Evolutionary conservation across 495 filamentous ascomycete genomes (phyloP).

Genomic region (Penicillium coprophilum): DNA sequence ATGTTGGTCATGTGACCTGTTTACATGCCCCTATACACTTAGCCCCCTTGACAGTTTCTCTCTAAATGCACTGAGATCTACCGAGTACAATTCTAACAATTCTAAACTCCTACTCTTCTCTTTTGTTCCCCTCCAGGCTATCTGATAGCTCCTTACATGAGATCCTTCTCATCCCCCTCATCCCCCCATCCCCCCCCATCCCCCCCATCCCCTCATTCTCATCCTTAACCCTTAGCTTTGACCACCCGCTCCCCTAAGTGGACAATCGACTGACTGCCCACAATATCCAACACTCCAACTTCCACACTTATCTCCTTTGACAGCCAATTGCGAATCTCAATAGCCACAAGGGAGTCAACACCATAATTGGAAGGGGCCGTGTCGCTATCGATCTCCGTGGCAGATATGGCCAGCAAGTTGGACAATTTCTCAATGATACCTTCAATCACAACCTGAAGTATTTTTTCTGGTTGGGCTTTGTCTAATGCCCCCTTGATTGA

Average conservation of each 20-base stretch:
- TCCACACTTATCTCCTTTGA: not conserved
- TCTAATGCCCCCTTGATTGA: not conserved
- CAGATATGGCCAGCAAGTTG: not conserved
- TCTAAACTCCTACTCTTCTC: constrained; percentile 21
- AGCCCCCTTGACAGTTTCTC: too few species aligned
- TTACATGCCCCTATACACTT: too few species aligned
- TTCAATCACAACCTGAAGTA: not conserved
- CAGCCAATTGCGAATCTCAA: not conserved
- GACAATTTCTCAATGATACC: not conserved
- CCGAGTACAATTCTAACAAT: too few species aligned
- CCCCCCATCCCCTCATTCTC: not conserved
- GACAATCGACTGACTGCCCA: not conserved
- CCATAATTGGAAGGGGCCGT: not conserved
- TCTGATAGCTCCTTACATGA: constrained; percentile 26
- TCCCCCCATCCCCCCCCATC: not conserved
- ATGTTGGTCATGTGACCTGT: not conserved
- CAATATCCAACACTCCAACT: not conserved
- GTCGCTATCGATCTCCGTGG: not conserved
- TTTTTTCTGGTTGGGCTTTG: not conserved
- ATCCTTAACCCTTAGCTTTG: not conserved
- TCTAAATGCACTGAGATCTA: too few species aligned
- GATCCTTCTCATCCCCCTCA: constrained; percentile 20
- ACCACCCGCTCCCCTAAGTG: not conserved
- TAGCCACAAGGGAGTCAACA: not conserved
- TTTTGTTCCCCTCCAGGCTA: constrained; percentile 12